Conservation (phyloP, 108 stramenopile genomes). For the Cyclotella sp. region DNA sequence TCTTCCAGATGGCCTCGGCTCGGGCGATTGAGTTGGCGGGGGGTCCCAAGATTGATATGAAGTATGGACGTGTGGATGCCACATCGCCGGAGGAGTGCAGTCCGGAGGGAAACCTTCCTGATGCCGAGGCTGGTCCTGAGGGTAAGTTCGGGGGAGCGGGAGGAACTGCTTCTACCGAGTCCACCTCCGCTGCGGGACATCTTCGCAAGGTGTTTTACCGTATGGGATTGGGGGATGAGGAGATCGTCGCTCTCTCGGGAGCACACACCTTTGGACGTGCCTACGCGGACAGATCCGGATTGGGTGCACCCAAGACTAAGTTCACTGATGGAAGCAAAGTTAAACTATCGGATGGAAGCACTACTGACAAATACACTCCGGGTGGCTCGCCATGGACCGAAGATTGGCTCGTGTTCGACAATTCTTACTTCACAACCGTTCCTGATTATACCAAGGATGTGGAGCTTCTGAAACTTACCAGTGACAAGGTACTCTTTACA, state of each 20-base stretch:
- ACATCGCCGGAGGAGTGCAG: slow-evolving; percentile 52
- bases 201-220: slow-evolving; percentile 94
- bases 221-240: slow-evolving; percentile 94
- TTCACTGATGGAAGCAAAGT: slow-evolving; percentile 88
- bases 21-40: slow-evolving; percentile 74
- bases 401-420: slow-evolving; percentile 82
- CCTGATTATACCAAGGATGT: slow-evolving; percentile 58
- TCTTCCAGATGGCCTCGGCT: slow-evolving; percentile 77
- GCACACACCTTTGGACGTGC: slow-evolving; percentile 94
- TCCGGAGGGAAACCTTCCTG: slow-evolving; percentile 87
- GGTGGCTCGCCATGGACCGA: slow-evolving; percentile 89
- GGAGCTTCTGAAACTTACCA: slow-evolving; percentile 80
- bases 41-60: slow-evolving; percentile 81
- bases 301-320: slow-evolving; percentile 90
- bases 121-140: slow-evolving; percentile 75
- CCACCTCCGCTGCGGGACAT: slow-evolving; percentile 62
- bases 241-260: slow-evolving; percentile 93
- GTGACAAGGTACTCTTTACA: slow-evolving; percentile 75
- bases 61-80: slow-evolving; percentile 83
- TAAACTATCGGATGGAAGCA: slow-evolving; percentile 83
- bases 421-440: slow-evolving; percentile 83
- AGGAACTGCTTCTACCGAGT: slow-evolving; percentile 70
- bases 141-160: slow-evolving; percentile 73
- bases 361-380: slow-evolving; percentile 85
- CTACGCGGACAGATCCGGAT: slow-evolving; percentile 80